A percentile compares a stretch with the other conserved stretches of the same genome.
Evolutionary conservation across 805 yeast species (phyloP).

Genomic region (Candida incommunis): DNA sequence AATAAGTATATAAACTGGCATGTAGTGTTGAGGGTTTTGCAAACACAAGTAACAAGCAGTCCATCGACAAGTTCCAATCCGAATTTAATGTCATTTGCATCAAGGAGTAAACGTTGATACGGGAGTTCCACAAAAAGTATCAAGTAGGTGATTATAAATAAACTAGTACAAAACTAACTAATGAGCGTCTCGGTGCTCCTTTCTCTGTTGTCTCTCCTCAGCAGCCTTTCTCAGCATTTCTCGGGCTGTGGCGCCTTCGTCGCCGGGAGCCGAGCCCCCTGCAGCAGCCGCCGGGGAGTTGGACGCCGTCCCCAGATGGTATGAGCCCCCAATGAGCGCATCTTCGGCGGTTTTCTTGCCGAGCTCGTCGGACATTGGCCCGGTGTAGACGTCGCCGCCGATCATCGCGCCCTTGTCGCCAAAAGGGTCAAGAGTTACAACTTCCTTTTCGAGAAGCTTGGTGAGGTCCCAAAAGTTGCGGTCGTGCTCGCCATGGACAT

Average conservation of each 20-base stretch:
- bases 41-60: too few relatives aligned
- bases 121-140: too few relatives aligned
- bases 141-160: too few relatives aligned
- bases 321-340: background rate
- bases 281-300: background rate
- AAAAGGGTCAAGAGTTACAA: constrained; percentile 4
- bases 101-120: too few relatives aligned
- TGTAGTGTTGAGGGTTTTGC: too few relatives aligned
- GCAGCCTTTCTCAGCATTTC: background rate
- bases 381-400: background rate
- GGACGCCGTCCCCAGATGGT: background rate
- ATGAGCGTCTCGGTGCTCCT: constrained; percentile 1
- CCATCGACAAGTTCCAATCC: too few relatives aligned
- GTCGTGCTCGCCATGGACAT: constrained; percentile 22
- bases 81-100: too few relatives aligned
- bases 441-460: constrained; percentile 21
- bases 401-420: background rate
- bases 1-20: too few relatives aligned
- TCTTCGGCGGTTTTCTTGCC: background rate
- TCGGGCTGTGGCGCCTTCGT: background rate
- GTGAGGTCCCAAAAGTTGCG: constrained; percentile 22
- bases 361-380: background rate
- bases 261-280: background rate
- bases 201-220: background rate
- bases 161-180: too few relatives aligned